phyloP scores from a whole-genome alignment of 768 basidiomycete genomes.

The Suillus sp. region DNA sequence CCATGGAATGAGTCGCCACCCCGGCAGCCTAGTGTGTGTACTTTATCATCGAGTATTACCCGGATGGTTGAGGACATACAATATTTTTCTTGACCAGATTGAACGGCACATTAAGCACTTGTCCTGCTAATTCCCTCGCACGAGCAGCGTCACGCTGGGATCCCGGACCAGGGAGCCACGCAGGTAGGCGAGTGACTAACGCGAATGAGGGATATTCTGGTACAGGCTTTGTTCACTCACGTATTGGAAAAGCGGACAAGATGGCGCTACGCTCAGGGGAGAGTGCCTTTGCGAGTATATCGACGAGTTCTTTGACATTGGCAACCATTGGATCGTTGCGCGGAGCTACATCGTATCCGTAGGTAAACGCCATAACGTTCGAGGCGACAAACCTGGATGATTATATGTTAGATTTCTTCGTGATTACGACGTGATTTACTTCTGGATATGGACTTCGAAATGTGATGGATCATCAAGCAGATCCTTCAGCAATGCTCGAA shows the following conservation, averaged over 20 bases:
- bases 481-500: conserved; percentile 23
- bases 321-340: conserved; percentile 27
- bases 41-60: background rate
- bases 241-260: conserved; percentile 25
- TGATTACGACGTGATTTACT: conserved; percentile 12
- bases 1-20: conserved; percentile 27
- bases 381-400: conserved; percentile 27
- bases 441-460: conserved; percentile 28
- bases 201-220: background rate
- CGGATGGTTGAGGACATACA: conserved; percentile 15
- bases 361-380: conserved; percentile 28
- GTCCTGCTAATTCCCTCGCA: conserved; percentile 19
- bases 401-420: background rate
- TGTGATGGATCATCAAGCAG: conserved; percentile 25
- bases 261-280: conserved; percentile 24
- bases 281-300: conserved; percentile 24
- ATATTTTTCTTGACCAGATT: conserved; percentile 28
- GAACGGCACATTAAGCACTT: conserved; percentile 27
- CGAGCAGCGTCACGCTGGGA: conserved; percentile 23
- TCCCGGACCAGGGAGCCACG: conserved; percentile 27
- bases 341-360: conserved; percentile 25
- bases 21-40: conserved; percentile 16
- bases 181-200: conserved; percentile 25
- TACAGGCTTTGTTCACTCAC: conserved; percentile 16
- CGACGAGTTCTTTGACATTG: conserved; percentile 20